Evolutionary conservation across 768 basidiomycete species (phyloP), one percentile per base, ranked within the genome.

Genomic region (Myochromella boudieri): DNA sequence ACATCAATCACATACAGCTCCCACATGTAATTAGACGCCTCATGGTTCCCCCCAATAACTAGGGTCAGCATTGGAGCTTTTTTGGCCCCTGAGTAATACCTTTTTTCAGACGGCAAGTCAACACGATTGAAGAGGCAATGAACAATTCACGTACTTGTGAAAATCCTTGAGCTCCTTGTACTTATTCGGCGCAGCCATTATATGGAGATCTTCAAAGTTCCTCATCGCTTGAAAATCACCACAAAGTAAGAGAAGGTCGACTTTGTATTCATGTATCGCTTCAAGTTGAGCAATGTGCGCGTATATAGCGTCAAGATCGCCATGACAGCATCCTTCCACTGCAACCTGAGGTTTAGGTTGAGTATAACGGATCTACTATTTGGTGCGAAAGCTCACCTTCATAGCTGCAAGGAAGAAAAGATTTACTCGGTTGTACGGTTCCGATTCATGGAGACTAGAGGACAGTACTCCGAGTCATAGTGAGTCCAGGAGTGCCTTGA

Each of bases 31-130:
- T 94, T 97, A 17, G 91, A 94, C 1, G 92, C 92, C 67, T 98
- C 97, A 63, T 98, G 97, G 61, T 98, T 98, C 7, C 97, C 97
- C 12, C 97, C 97, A 59, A 98, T 97, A 39, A 98, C 83, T 10
- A 99, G 72, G 0, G 97, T 99, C 62, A 95, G 67, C 3, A 95
- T 65, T 0, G 95, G 93, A 2, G 95, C 94, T n/a, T 55, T 68
- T 58, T 75, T 84, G 60, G 87, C 75, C 1, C 92, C 91, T 1
- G 82, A 84, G 60, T 99, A 97, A 65, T 98, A 99, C 59, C 88
- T 91, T 37, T 36, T 22, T 25, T 14, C 24, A 37, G 14, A 8
- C 12, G 5, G 8, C 17, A 18, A 26, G 41, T 9, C 3, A 45
- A 14, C 4, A 44, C 34, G 37, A 17, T n/a, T n/a, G n/a, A n/a